Evolutionary conservation across 1,284 basidiomycete species (phyloP).

Genomic region (Lentinula novae-zelandiae): DNA sequence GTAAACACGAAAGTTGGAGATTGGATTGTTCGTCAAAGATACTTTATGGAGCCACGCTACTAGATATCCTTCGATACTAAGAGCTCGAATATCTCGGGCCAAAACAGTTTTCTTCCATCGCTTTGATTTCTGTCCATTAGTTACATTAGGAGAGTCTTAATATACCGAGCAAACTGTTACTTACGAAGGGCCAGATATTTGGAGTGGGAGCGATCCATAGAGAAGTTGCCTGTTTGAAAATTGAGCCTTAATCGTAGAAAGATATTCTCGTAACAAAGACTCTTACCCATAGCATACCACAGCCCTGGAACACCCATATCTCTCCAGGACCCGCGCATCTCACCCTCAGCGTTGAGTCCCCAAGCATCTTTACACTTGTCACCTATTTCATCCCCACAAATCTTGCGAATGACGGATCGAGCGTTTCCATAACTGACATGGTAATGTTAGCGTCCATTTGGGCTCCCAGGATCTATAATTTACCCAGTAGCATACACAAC

Average conservation of each 20-base stretch:
- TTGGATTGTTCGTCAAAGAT: too few species aligned
- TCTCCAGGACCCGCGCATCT: conserved; percentile 48
- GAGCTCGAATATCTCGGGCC: background rate
- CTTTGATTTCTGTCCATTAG: conserved; percentile 50
- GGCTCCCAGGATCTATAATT: conserved; percentile 12
- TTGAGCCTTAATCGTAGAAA: background rate
- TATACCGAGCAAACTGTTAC: conserved; percentile 18
- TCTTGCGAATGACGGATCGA: conserved; percentile 26
- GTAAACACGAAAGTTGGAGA: too few species aligned
- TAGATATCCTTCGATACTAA: background rate
- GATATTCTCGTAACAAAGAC: background rate
- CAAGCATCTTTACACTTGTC: conserved; percentile 50
- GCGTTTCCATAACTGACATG: conserved; percentile 14
- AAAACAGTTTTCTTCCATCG: conserved; percentile 41
- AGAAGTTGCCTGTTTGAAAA: conserved; percentile 37
- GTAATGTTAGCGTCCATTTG: background rate
- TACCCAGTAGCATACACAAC: conserved; percentile 64
- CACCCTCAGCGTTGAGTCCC: conserved; percentile 64
- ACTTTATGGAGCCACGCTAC: too few species aligned
- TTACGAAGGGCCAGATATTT: conserved; percentile 43
- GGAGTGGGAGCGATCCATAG: conserved; percentile 41
- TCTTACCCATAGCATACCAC: conserved; percentile 50
- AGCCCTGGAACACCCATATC: conserved; percentile 50
- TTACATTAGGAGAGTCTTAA: background rate
- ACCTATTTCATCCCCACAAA: conserved; percentile 45